Base-by-base conservation (phyloP, 176 grass and related monocot genomes). In the Alloteropsis semialata region DNA sequence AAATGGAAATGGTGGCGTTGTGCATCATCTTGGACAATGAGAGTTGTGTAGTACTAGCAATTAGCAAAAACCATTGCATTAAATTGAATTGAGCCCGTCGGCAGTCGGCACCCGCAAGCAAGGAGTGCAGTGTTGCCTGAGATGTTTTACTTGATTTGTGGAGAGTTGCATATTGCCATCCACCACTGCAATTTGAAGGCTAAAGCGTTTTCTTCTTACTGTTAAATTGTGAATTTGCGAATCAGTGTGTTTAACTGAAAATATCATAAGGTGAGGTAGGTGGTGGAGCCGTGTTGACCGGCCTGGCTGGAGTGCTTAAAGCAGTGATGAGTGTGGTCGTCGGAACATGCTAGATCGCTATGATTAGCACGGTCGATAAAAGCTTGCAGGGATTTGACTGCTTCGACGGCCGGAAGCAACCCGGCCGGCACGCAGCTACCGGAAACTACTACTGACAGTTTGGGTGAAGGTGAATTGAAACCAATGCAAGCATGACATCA, bases 11-110 rank as follows among this genome's bases (percentile, higher is more conserved):
- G 33, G 70, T 83, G 75, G 59, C 22, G 51, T 79, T 69, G 62
- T 59, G 48, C 33, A 74, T 93, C 33, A 74, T 93, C n/a, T 68
- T 39, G 7, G 22, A 46, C 17, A 19, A 81, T 82, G 30, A 82
- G 70, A 82, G 49, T 46, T 79, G 88, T 90, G 88, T 67, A 68
- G 63, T 55, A 29, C 32, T 17, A 58, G 22, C 22, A 57, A 12
- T n/a, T n/a, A n/a, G n/a, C n/a, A 21, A 13, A 30, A 19, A 63
- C 36, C 30, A 61, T 82, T 71, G 38, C n/a, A 58, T 58, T 25
- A 3, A 38, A 72, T 81, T 57, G 54, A 33, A 42, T 34, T 18
- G 18, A 65, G 56, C 29, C 8, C 45, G 21, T 74, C 7, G 70
- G 85, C 57, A 64, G 77, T 48, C 24, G 44, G 63, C 80, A 74